Evolutionary conservation across 176 grass and related monocot genomes (phyloP), one percentile per base, ranked within the genome.

Genomic region (Carex cristatella): DNA sequence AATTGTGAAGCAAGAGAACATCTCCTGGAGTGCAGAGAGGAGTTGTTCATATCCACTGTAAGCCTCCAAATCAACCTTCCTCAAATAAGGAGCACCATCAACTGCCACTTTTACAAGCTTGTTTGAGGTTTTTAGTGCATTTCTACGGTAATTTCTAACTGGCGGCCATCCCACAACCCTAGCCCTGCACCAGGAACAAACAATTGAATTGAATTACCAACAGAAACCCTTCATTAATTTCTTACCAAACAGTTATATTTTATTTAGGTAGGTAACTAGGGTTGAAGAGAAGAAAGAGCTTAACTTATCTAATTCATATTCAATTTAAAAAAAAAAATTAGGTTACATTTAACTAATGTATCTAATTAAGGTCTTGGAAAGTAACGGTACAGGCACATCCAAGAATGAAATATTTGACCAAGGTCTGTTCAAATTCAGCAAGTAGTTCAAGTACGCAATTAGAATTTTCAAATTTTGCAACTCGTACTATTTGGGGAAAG

Each of bases 1-100:
- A 80, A 95, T 93, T n/a, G 96, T 94, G 72, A 99, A 99, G 87
- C 94, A 94, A 83, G 93, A 92, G 90, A 99, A 99, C 93, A 95
- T 99, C 63, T 92, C 93, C 85, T 94, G 93, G 10, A 99, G 92
- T 31, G 93, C 87, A 31, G 84, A 88, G 35, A 99, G 87, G 81
- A 99, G 91, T 71, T 87, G 88, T 76, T 92, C 88, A 85, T 99
- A 99, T 18, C 88, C 90, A 2, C 80, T 60, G 83, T 99, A 88
- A 8, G 87, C 87, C 87, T 91, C 88, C 48, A 99, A 80, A 85
- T 99, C 90, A 59, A 99, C 97, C 91, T 99, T 99, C 46, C 97
- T 86, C 51, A 99, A 92, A 85, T 96, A 99, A 0, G 93, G 97
- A 23, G 93, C 91, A 13, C 97, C 97, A 40, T 99, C 97, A 35